These are phyloP conservation scores for Delphinella strobiligena DNA, from an alignment of 2,329 filamentous ascomycete genomes.

Conservation along the genomic window DNA sequence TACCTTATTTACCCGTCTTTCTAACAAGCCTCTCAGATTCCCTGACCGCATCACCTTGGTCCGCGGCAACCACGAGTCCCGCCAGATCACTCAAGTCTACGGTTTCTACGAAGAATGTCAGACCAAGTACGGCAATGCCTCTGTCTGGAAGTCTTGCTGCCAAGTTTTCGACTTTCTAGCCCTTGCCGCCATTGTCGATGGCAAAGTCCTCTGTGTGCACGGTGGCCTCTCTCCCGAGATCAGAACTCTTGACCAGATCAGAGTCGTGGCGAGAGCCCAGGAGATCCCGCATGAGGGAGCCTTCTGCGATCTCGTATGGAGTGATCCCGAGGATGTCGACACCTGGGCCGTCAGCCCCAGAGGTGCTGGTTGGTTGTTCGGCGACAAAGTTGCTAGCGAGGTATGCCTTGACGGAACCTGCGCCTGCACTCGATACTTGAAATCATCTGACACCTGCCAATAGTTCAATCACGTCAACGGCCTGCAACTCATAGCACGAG, in stretches of 20 bases:
- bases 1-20: background rate
- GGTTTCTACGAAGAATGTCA: conserved; percentile 99
- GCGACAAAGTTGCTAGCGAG: conserved; percentile 61
- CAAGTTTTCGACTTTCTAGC: conserved; percentile 98
- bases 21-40: conserved; percentile 11
- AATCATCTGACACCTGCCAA: conserved; percentile 3
- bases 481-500: conserved; percentile 57
- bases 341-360: conserved; percentile 56
- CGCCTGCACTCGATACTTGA: background rate
- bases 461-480: conserved; percentile 66
- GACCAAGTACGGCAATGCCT: conserved; percentile 96
- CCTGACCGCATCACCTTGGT: conserved; percentile 96
- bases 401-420: conserved; percentile 16
- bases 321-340: conserved; percentile 86
- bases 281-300: conserved; percentile 97
- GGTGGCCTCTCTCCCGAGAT: conserved; percentile 93
- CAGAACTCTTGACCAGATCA: conserved; percentile 89
- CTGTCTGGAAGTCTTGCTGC: conserved; percentile 98
- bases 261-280: conserved; percentile 89
- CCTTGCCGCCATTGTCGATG: conserved; percentile 92
- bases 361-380: conserved; percentile 56
- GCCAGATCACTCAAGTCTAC: conserved; percentile 98
- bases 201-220: conserved; percentile 98
- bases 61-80: conserved; percentile 96
- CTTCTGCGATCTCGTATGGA: conserved; percentile 97